Base-by-base conservation (phyloP, 2,329 filamentous ascomycete genomes). In the Colletotrichum chlorophyti region DNA sequence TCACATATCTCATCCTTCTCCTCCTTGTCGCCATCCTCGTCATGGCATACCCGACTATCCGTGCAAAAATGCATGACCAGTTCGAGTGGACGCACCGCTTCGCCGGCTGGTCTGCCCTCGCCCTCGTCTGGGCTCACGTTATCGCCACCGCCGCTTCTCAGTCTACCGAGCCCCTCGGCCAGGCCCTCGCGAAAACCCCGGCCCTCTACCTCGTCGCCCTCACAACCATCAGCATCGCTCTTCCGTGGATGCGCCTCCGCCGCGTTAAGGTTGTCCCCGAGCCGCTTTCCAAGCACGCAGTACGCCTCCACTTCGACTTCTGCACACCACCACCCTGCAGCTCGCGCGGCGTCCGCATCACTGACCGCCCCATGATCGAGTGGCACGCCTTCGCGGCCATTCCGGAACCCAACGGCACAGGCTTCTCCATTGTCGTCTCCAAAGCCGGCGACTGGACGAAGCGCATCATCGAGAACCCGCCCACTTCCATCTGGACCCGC, bases 371-470 rank as follows among this genome's bases (percentile, higher is more conserved):
- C 0, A 76, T 91, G 41, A 74, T 81, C 5, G 90, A 93, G 71
- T 91, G 88, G 82, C 90, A 93, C 74, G 84, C 86, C 1, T 93
- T 93, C 68, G 90, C 90, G 31, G 88, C 87, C 2, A 90, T 93
- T 60, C 86, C 89, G 1, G 81, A 85, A 58, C 79, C 83, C 3
- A 19, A 26, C 26, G 61, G 61, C 15, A 69, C 76, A 51, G 86
- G 83, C n/a, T 91, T 89, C 73, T 90, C 87, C 1, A 77, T 90
- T 29, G 76, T 92, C 27, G 80, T 92, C 17, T 90, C 88, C 51
- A 88, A 87, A 64, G 89, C 88, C 4, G 90, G 90, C 17, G 89
- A 92, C 74, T 93, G 90, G 89, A 93, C 90, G 1, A 76, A 76
- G 26, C 75, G 79, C 26, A 82, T 84, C 54, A 91, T 93, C 71